A percentile compares a stretch with the other conserved stretches of the same genome.
These are phyloP conservation scores for Catenaria anguillulae DNA, from an alignment of 371 early-diverging fungal genomes.

Conservation along the genomic window DNA sequence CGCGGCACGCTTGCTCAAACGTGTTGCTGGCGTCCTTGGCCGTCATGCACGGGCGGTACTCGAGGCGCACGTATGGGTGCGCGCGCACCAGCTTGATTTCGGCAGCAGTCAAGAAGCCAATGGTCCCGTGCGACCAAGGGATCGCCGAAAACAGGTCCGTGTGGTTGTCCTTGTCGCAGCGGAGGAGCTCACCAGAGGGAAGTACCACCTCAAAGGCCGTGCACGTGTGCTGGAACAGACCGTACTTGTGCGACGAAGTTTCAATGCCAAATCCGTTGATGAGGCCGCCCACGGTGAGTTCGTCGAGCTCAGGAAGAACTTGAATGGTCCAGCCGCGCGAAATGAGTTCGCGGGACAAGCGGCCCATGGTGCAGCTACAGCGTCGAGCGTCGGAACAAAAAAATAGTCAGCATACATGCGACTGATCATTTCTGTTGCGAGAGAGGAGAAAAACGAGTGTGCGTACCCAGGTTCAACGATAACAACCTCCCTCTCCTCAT, in stretches of 20 bases:
- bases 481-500: constrained; percentile 17
- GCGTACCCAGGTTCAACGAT: constrained; percentile 18
- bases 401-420: too few species aligned
- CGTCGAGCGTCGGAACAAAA: constrained; percentile 3
- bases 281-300: constrained; percentile 29
- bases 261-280: constrained; percentile 28
- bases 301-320: constrained; percentile 24
- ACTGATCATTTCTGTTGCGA: background rate
- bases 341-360: constrained; percentile 21
- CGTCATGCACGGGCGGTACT: constrained; percentile 17
- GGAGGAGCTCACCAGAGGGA: constrained; percentile 19
- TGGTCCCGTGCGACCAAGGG: constrained; percentile 30
- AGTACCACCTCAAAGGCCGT: constrained; percentile 24
- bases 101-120: constrained; percentile 25
- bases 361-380: constrained; percentile 21
- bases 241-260: constrained; percentile 28
- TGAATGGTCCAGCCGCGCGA: constrained; percentile 24
- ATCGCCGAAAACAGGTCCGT: constrained; percentile 26
- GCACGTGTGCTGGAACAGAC: constrained; percentile 22
- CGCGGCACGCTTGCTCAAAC: constrained; percentile 4
- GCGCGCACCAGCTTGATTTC: constrained; percentile 16
- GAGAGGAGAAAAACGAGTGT: background rate
- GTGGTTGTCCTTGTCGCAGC: constrained; percentile 20
- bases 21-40: constrained; percentile 1
- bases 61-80: constrained; percentile 16